Evolutionary conservation across 2,329 filamentous ascomycete species (phyloP), one percentile per base, ranked within the genome.

Genomic region (Aureobasidium sp.): DNA sequence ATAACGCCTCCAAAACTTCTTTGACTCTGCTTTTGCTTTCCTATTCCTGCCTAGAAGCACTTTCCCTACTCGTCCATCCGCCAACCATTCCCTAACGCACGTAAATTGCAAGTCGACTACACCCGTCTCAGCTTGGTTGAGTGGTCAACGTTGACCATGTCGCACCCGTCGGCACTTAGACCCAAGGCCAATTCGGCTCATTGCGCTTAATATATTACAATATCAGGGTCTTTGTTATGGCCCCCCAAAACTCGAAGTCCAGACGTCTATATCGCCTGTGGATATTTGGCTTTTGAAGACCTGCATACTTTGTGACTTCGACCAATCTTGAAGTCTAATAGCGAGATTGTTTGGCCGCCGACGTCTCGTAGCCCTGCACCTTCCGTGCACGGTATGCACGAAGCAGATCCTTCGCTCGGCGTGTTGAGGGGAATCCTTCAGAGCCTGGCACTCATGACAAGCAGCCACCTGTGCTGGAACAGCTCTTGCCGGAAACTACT

Each of bases 331-430:
- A 55, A 55, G 37, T 55, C 38, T 33, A 55, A 43, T 31, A 43
- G 37, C 51, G 51, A 55, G n/a, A 42, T 55, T 55, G 51, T 55
- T 43, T 21, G 27, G 38, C 37, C 51, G 37, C 27, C 37, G 38
- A 55, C 37, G 37, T 42, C 51, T 55, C 51, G 43, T 55, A 43
- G 51, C 25, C 27, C 51, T 55, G 51, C 38, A 43, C 23, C 31
- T 55, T 43, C 51, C 51, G 51, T 55, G 51, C 38, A 33, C 17
- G 43, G n/a, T 55, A 42, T 55, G 51, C 51, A 55, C 38, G 11
- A 43, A 33, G 51, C 37, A 33, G 51, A 55, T 55, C 51, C 10
- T 33, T 31, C 35, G 51, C 51, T 42, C 25, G 25, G 35, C 50
- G 21, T 33, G 25, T 15, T 55, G 51, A 21, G 25, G 25, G 23